A percentile compares a stretch with the other conserved stretches of the same genome.
Conservation (phyloP, 2,329 filamentous ascomycete genomes). For the Lecanicillium sp. region DNA sequence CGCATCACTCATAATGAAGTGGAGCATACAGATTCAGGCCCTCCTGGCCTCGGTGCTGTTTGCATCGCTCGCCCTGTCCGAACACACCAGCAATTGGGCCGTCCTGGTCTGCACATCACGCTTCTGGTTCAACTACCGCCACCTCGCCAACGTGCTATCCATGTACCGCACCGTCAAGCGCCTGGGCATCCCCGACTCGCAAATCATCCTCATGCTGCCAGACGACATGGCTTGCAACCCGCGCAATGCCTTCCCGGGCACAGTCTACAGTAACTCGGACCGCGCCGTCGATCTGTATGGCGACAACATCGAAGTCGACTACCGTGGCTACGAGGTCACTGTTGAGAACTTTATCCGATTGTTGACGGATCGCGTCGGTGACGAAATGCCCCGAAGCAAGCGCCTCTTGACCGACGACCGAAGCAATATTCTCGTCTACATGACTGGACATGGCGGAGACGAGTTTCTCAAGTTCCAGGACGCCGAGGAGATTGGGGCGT, state of each 20-base stretch:
- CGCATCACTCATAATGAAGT: conserved; percentile 36
- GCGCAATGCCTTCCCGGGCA: conserved; percentile 93
- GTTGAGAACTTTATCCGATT: conserved; percentile 98
- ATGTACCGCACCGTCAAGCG: conserved; percentile 98
- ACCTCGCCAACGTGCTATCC: conserved; percentile 94
- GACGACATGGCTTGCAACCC: conserved; percentile 99
- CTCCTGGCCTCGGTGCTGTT: conserved; percentile 41
- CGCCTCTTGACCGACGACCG: conserved; percentile 87
- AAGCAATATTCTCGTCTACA: conserved; percentile 96
- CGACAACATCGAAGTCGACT: conserved; percentile 98
- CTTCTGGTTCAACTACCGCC: conserved; percentile 99
- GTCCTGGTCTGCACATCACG: conserved; percentile 97
- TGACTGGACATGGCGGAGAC: conserved; percentile 97
- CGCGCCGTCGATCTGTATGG: conserved; percentile 93
- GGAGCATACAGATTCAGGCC: conserved; percentile 34
- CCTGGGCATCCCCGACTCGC: conserved; percentile 92
- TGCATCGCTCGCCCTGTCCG: conserved; percentile 41
- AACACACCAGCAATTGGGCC: conserved; percentile 98
- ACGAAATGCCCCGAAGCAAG: conserved; percentile 93
- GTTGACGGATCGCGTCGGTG: conserved; percentile 86
- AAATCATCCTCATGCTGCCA: conserved; percentile 99
- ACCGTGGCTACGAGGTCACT: conserved; percentile 94
- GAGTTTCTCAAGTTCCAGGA: conserved; percentile 99
- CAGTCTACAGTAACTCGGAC: conserved; percentile 97
- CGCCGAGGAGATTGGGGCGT: conserved; percentile 92